These are phyloP conservation scores for Coemansia sp. DNA, from an alignment of 192 early-diverging fungal species.

Conservation along the genomic window DNA sequence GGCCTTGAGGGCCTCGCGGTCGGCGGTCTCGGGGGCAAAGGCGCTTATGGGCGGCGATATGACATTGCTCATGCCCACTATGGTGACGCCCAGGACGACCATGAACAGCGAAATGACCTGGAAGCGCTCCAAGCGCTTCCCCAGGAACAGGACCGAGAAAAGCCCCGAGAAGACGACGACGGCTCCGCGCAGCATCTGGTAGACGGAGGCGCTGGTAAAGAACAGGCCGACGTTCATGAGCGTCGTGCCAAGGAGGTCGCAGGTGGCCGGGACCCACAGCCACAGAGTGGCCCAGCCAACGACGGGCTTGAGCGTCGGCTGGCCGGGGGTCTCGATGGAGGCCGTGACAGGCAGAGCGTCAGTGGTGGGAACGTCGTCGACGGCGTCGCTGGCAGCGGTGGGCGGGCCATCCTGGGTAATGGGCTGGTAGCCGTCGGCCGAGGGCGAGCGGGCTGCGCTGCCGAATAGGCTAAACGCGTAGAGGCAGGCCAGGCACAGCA, in stretches of 20 bases:
- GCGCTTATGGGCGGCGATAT: slow-evolving; percentile 39
- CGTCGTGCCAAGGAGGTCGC: slow-evolving; percentile 68
- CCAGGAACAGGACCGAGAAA: slow-evolving; percentile 82
- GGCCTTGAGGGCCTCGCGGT: slow-evolving; percentile 48
- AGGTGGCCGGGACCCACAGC: slow-evolving; percentile 64
- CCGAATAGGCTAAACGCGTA: slow-evolving; percentile 44
- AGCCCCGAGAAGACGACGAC: slow-evolving; percentile 91
- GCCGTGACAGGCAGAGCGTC: slow-evolving; percentile 15
- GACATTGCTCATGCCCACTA: slow-evolving; percentile 73
- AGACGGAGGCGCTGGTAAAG: slow-evolving; percentile 81
- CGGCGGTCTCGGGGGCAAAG: slow-evolving; percentile 13
- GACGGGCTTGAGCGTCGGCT: slow-evolving; percentile 39
- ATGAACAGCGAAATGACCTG: slow-evolving; percentile 78
- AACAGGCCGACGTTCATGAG: slow-evolving; percentile 98
- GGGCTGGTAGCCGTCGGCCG: slow-evolving; percentile 26
- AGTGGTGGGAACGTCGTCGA: slow-evolving; percentile 22
- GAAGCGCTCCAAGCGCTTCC: slow-evolving; percentile 66
- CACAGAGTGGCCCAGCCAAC: slow-evolving; percentile 49
- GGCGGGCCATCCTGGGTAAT: slow-evolving; percentile 10
- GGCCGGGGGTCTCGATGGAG: not conserved
- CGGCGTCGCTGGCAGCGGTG: slow-evolving; percentile 1
- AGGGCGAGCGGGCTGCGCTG: not conserved
- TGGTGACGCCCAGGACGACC: slow-evolving; percentile 80
- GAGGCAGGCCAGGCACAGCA: slow-evolving; percentile 66
- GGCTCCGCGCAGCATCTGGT: slow-evolving; percentile 95